A percentile compares a stretch with the other conserved stretches of the same genome.
Evolutionary conservation across 805 yeast genomes (phyloP).

Genomic region (Dipodascus geniculatus): DNA sequence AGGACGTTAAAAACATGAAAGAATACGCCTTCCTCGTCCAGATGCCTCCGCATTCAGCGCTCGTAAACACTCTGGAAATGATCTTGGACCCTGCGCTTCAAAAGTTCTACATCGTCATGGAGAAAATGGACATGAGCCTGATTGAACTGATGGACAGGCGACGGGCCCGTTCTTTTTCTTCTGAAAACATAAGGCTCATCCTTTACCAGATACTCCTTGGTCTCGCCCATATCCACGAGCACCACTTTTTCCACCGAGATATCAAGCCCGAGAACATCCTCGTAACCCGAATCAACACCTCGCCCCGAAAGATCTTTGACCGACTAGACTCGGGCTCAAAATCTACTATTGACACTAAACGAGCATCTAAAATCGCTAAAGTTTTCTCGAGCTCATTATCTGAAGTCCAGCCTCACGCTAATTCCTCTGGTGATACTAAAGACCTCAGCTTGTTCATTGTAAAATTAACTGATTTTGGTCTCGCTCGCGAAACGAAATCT

Average conservation of each 20-base stretch:
- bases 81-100: constrained; percentile 53
- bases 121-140: constrained; percentile 71
- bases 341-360: background rate
- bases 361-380: too few species aligned
- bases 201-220: constrained; percentile 65
- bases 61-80: constrained; percentile 68
- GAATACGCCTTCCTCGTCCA: constrained; percentile 29
- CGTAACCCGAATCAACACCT: constrained; percentile 37
- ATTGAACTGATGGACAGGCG: constrained; percentile 65
- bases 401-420: too few species aligned
- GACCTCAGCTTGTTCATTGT: constrained; percentile 33
- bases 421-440: too few species aligned
- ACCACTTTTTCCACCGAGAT: constrained; percentile 73
- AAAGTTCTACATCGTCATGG: constrained; percentile 77
- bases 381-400: background rate
- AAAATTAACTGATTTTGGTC: constrained; percentile 91
- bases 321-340: background rate
- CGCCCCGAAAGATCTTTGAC: background rate
- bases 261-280: constrained; percentile 89
- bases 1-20: constrained; percentile 37
- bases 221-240: constrained; percentile 65
- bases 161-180: constrained; percentile 40
- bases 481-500: constrained; percentile 64
- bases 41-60: constrained; percentile 57
- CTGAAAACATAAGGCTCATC: constrained; percentile 36